Evolutionary conservation across 2,329 filamentous ascomycete genomes (phyloP).

Genomic region (Fusarium caatingaense): DNA sequence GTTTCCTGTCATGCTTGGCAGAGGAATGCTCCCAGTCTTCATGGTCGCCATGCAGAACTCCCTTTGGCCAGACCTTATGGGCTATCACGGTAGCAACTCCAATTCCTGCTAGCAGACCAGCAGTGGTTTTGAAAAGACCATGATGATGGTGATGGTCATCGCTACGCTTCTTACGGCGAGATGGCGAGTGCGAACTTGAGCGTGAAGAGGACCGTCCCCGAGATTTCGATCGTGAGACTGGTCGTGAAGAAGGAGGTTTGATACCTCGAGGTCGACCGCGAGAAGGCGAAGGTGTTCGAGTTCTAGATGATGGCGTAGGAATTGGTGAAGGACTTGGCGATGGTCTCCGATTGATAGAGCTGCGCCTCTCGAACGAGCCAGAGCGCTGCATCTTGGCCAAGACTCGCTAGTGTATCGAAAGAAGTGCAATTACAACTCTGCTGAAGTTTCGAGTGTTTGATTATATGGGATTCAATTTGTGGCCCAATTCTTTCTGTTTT

Average conservation of each 20-base stretch:
- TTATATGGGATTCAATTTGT: conserved; percentile 17
- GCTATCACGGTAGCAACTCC: conserved; percentile 51
- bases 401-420: conserved; percentile 13
- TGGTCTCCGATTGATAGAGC: conserved; percentile 24
- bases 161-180: conserved; percentile 24
- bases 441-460: conserved; percentile 2
- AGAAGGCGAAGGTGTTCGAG: conserved; percentile 29
- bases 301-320: conserved; percentile 23
- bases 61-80: conserved; percentile 53
- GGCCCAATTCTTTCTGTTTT: not conserved
- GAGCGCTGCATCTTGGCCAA: conserved; percentile 36
- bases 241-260: conserved; percentile 4
- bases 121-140: conserved; percentile 48
- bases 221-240: conserved; percentile 32
- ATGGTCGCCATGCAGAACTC: conserved; percentile 44
- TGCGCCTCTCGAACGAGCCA: conserved; percentile 38
- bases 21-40: conserved; percentile 47
- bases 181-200: conserved; percentile 40
- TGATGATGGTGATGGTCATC: conserved; percentile 36
- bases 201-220: conserved; percentile 27
- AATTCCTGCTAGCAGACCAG: conserved; percentile 50
- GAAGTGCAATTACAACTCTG: not conserved
- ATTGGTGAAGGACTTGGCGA: conserved; percentile 25
- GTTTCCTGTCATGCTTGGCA: conserved; percentile 30
- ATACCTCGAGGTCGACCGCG: conserved; percentile 23